Conservation (phyloP, 176 grass and related monocot genomes). For the Oryza glaberrima region DNA sequence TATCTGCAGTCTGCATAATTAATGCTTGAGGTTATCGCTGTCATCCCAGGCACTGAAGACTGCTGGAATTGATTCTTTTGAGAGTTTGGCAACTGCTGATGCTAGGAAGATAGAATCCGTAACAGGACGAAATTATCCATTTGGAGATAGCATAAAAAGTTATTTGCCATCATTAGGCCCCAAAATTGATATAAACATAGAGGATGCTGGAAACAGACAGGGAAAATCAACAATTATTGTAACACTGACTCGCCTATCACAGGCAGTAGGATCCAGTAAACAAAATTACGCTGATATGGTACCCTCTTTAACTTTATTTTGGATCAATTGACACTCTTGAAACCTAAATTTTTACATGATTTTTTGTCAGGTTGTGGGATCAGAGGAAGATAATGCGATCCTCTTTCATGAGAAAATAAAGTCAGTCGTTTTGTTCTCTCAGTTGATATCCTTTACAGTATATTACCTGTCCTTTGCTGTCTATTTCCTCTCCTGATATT, state of each 20-base stretch:
- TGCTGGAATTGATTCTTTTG: slow-evolving; percentile 76
- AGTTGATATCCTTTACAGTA: slow-evolving; percentile 26
- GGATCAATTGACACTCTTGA: slow-evolving; percentile 33
- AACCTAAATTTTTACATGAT: slow-evolving; percentile 18
- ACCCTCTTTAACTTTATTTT: slow-evolving; percentile 29
- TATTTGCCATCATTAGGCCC: slow-evolving; percentile 72
- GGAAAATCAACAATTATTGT: slow-evolving; percentile 72
- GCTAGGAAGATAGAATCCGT: slow-evolving; percentile 88
- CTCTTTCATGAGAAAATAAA: slow-evolving; percentile 95
- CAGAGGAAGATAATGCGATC: slow-evolving; percentile 87
- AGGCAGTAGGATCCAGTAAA: slow-evolving; percentile 62
- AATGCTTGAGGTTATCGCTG: slow-evolving; percentile 41
- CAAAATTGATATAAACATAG: slow-evolving; percentile 79
- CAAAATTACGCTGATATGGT: slow-evolving; percentile 78
- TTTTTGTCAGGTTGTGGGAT: slow-evolving; percentile 78
- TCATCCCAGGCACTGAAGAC: slow-evolving; percentile 66
- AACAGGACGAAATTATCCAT: slow-evolving; percentile 91
- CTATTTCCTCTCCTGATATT: slow-evolving; percentile 38
- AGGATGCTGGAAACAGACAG: slow-evolving; percentile 57
- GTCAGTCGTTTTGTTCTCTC: slow-evolving; percentile 40
- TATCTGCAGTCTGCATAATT: slow-evolving; percentile 25
- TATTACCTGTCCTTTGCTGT: slow-evolving; percentile 26
- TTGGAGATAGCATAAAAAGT: slow-evolving; percentile 85
- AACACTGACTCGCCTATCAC: slow-evolving; percentile 61
- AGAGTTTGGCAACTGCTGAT: slow-evolving; percentile 73